Conservation (phyloP, 108 stramenopile genomes). For the Fragilariopsis cylindrus region DNA sequence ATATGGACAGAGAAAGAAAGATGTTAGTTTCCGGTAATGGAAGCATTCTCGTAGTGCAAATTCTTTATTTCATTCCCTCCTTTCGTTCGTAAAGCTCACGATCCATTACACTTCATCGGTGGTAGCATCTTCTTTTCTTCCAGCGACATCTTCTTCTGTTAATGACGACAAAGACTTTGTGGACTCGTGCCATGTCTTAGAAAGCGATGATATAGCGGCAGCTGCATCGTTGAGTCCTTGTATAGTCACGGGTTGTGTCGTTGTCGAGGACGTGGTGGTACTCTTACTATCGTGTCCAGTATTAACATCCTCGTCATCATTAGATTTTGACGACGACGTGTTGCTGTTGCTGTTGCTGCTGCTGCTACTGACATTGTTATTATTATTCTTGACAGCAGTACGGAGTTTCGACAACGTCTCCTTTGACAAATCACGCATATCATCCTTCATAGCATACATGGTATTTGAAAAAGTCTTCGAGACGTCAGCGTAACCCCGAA, state of each 20-base stretch:
- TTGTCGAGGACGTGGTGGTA: background rate
- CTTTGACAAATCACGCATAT: conserved; percentile 8
- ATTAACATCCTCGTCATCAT: background rate
- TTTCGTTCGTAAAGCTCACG: too few relatives aligned
- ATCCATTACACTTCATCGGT: too few relatives aligned
- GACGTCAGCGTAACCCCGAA: too few relatives aligned
- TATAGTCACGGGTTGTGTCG: background rate
- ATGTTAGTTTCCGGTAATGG: too few relatives aligned
- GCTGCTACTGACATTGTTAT: too few relatives aligned
- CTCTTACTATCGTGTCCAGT: too few relatives aligned
- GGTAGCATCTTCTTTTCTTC: too few relatives aligned
- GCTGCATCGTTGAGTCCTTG: background rate
- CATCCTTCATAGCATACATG: background rate
- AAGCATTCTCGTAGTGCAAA: too few relatives aligned
- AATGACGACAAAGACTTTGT: background rate
- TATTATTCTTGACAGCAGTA: background rate
- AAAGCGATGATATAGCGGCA: background rate
- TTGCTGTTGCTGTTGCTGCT: background rate
- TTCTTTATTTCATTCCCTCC: too few relatives aligned
- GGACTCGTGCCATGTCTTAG: background rate
- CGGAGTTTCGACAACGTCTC: background rate
- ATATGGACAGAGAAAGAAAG: too few relatives aligned
- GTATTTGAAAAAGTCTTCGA: background rate
- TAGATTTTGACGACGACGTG: too few relatives aligned
- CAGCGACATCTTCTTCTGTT: background rate